Evolutionary conservation across 441 rosid species (phyloP).

Genomic region (Mallotus repandus): DNA sequence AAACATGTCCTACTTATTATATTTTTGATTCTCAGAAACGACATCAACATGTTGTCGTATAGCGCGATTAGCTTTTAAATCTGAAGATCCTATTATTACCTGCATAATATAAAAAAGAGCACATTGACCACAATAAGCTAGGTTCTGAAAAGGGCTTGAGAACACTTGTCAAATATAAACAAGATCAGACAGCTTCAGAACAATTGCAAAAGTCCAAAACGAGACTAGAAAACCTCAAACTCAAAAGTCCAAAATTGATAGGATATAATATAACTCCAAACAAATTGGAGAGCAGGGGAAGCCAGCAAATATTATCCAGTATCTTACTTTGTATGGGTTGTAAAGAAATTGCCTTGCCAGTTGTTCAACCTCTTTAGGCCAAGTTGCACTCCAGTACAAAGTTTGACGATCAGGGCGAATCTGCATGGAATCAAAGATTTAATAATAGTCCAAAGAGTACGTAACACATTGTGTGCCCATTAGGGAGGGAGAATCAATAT

Average conservation of each 20-base stretch:
- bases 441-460: conserved; percentile 12
- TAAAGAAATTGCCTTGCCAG: conserved; percentile 84
- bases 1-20: conserved; percentile 61
- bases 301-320: background rate
- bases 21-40: conserved; percentile 86
- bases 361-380: conserved; percentile 98
- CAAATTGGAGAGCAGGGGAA: background rate
- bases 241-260: background rate
- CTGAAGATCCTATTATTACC: conserved; percentile 89
- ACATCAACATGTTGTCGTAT: conserved; percentile 89
- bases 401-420: conserved; percentile 97
- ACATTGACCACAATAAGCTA: background rate
- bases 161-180: no score
- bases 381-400: conserved; percentile 97
- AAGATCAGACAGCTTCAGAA: no score
- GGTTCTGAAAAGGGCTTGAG: no score
- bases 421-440: conserved; percentile 38
- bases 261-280: background rate
- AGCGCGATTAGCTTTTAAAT: conserved; percentile 91
- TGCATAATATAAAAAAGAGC: conserved; percentile 25
- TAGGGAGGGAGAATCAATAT: background rate
- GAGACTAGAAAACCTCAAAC: conserved; percentile 1
- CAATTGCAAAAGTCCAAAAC: no score
- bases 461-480: background rate
- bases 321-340: conserved; percentile 90